Percentiles rank a stretch among this genome's conserved stretches.
These are phyloP conservation scores for Salix brachista DNA, from an alignment of 345 rosid genomes.

Conservation along the genomic window DNA sequence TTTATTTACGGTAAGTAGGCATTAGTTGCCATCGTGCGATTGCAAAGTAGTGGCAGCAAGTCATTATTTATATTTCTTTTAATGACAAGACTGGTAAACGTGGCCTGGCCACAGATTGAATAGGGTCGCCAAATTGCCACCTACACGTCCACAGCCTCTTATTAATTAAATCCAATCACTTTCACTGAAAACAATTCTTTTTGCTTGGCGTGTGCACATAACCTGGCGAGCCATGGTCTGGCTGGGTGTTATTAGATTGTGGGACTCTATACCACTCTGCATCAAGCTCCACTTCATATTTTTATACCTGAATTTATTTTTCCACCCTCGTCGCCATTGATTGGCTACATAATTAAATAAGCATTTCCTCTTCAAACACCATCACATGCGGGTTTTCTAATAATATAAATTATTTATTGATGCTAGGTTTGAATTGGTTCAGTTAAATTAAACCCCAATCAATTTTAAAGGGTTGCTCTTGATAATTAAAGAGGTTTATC, in stretches of 20 bases:
- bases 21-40: neutral
- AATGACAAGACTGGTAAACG: neutral
- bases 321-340: neutral
- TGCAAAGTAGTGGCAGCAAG: neutral
- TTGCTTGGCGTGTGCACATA: neutral
- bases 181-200: neutral
- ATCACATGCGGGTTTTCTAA: neutral
- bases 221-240: neutral
- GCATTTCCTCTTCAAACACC: neutral
- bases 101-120: neutral
- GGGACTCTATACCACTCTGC: conserved; percentile 6
- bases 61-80: neutral
- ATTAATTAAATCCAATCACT: neutral
- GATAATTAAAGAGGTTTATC: too few relatives aligned
- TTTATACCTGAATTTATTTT: neutral
- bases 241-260: conserved; percentile 5
- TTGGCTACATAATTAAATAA: neutral
- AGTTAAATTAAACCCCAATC: neutral
- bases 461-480: too few relatives aligned
- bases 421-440: neutral
- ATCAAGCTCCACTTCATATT: conserved; percentile 19
- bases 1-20: neutral
- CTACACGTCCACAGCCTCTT: neutral
- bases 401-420: neutral
- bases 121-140: neutral